These are phyloP conservation scores for Scolecobasidium constrictum DNA, from an alignment of 2,329 filamentous ascomycete species.

Conservation along the genomic window DNA sequence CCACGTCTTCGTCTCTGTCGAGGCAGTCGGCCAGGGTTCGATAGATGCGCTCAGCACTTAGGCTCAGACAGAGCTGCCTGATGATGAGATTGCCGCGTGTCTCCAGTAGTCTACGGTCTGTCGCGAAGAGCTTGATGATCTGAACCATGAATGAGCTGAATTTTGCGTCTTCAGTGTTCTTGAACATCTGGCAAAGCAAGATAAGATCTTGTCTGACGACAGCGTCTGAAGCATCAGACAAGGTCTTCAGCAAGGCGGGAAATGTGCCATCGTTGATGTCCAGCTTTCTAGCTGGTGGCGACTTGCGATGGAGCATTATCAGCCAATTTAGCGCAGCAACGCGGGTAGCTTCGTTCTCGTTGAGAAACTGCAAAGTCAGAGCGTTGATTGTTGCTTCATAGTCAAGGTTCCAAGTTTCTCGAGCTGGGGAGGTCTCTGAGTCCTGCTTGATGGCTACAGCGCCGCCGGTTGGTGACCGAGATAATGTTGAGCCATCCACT, in stretches of 20 bases:
- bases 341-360: conserved; percentile 91
- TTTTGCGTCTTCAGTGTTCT: conserved; percentile 93
- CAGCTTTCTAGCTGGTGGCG: conserved; percentile 48
- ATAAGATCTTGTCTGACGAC: conserved; percentile 93
- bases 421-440: conserved; percentile 33
- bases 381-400: conserved; percentile 92
- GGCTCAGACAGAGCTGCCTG: conserved; percentile 79
- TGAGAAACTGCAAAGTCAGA: conserved; percentile 83
- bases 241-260: conserved; percentile 85
- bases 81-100: conserved; percentile 94
- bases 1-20: conserved; percentile 94
- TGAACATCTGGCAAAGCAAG: conserved; percentile 87
- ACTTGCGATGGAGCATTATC: conserved; percentile 94
- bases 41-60: conserved; percentile 92
- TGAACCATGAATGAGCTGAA: conserved; percentile 99
- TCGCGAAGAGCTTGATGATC: conserved; percentile 87
- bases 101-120: conserved; percentile 81
- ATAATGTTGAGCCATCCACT: not conserved
- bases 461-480: not conserved
- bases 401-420: conserved; percentile 59
- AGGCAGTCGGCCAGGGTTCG: conserved; percentile 91
- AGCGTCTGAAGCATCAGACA: conserved; percentile 89
- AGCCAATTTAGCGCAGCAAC: conserved; percentile 92
- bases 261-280: conserved; percentile 97
- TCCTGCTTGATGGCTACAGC: conserved; percentile 21